Evolutionary conservation across 1,284 basidiomycete genomes (phyloP).

Genomic region (Trichosporon faecale): DNA sequence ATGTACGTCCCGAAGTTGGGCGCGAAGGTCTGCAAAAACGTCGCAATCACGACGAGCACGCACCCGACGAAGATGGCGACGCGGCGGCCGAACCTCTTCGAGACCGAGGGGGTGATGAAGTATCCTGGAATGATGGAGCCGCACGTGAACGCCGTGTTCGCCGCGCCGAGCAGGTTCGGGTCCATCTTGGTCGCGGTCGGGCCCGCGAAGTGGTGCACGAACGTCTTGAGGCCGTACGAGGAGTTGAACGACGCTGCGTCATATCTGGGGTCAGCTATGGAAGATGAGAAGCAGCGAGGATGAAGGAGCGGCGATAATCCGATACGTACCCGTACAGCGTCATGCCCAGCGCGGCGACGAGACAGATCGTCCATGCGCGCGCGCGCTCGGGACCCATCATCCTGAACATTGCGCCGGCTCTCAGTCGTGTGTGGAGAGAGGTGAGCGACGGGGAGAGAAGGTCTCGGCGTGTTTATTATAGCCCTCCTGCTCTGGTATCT

Average conservation of each 20-base stretch:
- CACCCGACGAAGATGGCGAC: not conserved
- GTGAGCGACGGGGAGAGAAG: not conserved
- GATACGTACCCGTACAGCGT: constrained; percentile 6
- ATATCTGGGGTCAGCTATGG: not conserved
- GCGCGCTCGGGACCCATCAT: not conserved
- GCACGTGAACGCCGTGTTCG: constrained; percentile 11
- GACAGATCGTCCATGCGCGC: constrained; percentile 2
- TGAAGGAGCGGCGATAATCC: not conserved
- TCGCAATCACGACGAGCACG: constrained; percentile 4
- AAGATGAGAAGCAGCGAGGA: not conserved
- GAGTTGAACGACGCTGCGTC: constrained; percentile 11
- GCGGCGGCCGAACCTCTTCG: not conserved
- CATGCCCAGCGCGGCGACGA: constrained; percentile 4
- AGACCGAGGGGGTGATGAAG: constrained; percentile 4
- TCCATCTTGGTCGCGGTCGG: not conserved
- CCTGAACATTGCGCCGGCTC: not conserved
- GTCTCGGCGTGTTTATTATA: no score
- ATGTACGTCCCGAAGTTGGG: constrained; percentile 12
- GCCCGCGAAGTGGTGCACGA: constrained; percentile 13
- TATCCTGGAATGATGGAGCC: constrained; percentile 10
- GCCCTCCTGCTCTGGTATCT: no score
- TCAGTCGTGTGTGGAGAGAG: not conserved
- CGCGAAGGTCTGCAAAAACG: constrained; percentile 9
- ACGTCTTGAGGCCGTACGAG: constrained; percentile 11
- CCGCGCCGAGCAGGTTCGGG: constrained; percentile 10